phyloP scores from a whole-genome alignment of 306 rosid genomes.

The Potentilla sterilis region DNA sequence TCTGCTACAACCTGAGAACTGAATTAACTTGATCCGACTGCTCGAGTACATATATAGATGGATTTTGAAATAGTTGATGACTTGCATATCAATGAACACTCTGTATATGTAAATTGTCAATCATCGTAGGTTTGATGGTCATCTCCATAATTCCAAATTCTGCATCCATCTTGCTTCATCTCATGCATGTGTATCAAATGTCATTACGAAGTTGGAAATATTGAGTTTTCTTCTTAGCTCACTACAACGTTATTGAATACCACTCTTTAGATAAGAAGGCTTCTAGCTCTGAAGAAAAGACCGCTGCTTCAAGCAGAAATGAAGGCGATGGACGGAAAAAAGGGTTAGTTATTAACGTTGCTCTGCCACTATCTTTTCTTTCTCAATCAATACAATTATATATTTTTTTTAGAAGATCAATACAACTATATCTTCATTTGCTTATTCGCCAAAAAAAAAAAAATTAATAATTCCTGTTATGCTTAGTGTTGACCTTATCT shows the following conservation, averaged over 20 bases:
- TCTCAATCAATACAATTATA: not conserved
- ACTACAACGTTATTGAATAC: not conserved
- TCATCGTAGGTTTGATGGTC: not conserved
- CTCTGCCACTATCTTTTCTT: not conserved
- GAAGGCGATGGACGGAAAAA: constrained; percentile 32
- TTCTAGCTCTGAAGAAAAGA: constrained; percentile 38
- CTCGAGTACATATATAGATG: not conserved
- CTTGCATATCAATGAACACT: not conserved
- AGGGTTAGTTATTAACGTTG: constrained; percentile 30
- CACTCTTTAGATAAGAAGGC: constrained; percentile 32
- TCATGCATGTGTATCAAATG: not conserved
- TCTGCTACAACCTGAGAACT: constrained; percentile 1
- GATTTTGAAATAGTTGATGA: not conserved
- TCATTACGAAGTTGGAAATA: not conserved
- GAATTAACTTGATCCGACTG: not conserved
- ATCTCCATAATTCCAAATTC: not conserved
- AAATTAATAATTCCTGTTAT: too few species aligned
- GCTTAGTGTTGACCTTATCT: not conserved
- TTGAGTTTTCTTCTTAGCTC: not conserved
- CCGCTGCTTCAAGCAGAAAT: constrained; percentile 21
- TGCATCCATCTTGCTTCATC: not conserved
- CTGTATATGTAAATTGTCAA: not conserved
- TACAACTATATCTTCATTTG: too few species aligned
- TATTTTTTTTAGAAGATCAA: not conserved
- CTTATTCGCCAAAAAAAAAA: too few species aligned